phyloP scores from a whole-genome alignment of 495 filamentous ascomycete species.

The Symbiotaphrina buchneri region DNA sequence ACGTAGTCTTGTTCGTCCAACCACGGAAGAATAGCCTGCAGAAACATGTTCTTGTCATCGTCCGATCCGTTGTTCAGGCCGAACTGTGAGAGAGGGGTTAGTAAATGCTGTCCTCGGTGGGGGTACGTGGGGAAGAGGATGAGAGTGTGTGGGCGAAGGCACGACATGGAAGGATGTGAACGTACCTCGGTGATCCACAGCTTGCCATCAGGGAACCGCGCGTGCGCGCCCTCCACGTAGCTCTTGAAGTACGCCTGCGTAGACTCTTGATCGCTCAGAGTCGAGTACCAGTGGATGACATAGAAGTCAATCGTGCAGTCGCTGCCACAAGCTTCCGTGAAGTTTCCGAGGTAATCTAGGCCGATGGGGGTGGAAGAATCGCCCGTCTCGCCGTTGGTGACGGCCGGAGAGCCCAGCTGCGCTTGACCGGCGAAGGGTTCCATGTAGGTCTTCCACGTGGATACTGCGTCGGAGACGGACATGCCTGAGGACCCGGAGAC shows the following conservation, averaged over 20 bases:
- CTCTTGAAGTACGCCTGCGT: conserved; percentile 26
- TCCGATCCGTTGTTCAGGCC: not conserved
- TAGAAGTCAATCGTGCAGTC: conserved; percentile 41
- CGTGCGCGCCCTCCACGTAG: conserved; percentile 29
- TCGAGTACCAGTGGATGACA: conserved; percentile 56
- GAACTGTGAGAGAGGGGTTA: not conserved
- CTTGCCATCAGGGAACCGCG: conserved; percentile 24
- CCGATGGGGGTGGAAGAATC: conserved; percentile 27
- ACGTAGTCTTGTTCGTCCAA: conserved; percentile 42
- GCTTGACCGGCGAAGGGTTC: conserved; percentile 39
- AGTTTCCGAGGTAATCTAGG: conserved; percentile 36
- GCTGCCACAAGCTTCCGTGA: conserved; percentile 28
- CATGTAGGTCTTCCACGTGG: conserved; percentile 41
- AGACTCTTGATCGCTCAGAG: conserved; percentile 15
- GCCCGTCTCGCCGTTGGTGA: conserved; percentile 44
- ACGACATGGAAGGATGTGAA: not conserved
- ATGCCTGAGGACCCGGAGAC: conserved; percentile 52
- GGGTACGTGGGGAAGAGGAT: not conserved
- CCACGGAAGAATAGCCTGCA: conserved; percentile 32
- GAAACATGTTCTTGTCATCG: conserved; percentile 2
- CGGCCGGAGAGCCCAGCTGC: conserved; percentile 48
- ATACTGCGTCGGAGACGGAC: conserved; percentile 24
- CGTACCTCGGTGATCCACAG: conserved; percentile 57
- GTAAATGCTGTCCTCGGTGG: not conserved
- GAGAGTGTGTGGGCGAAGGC: too few relatives aligned